Evolutionary conservation across 306 rosid species (phyloP).

Genomic region (Vigna hirtella): DNA sequence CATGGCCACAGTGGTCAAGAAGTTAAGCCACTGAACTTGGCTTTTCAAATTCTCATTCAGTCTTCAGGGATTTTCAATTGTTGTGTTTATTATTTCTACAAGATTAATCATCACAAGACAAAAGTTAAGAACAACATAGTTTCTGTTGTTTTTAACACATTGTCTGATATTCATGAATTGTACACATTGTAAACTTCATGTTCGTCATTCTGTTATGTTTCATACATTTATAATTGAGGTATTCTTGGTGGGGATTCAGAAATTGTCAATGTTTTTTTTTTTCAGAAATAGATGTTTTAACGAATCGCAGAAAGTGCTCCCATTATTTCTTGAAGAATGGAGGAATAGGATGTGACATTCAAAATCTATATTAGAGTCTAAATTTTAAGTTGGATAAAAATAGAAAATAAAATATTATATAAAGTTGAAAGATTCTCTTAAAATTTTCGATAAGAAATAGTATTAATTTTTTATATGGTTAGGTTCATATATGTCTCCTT

Average conservation of each 20-base stretch:
- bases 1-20: slow-evolving; percentile 75
- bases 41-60: slow-evolving; percentile 7
- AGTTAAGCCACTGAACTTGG: slow-evolving; percentile 46
- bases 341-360: neutral
- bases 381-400: too few species aligned
- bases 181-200: slow-evolving; percentile 40
- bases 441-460: too few species aligned
- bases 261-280: neutral
- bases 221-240: neutral
- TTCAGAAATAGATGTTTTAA: neutral
- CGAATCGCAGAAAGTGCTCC: slow-evolving; percentile 7
- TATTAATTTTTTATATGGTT: too few species aligned
- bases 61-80: slow-evolving; percentile 35
- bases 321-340: neutral
- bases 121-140: too few species aligned
- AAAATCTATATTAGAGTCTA: neutral
- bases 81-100: slow-evolving; percentile 39
- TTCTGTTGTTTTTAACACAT: too few species aligned
- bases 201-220: slow-evolving; percentile 9
- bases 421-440: too few species aligned
- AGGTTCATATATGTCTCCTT: too few species aligned
- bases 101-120: neutral
- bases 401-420: too few species aligned
- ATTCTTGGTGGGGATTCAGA: neutral
- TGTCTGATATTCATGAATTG: neutral